Evolutionary conservation across 2,329 filamentous ascomycete genomes (phyloP).

Genomic region (Westerdykella aurantiaca): DNA sequence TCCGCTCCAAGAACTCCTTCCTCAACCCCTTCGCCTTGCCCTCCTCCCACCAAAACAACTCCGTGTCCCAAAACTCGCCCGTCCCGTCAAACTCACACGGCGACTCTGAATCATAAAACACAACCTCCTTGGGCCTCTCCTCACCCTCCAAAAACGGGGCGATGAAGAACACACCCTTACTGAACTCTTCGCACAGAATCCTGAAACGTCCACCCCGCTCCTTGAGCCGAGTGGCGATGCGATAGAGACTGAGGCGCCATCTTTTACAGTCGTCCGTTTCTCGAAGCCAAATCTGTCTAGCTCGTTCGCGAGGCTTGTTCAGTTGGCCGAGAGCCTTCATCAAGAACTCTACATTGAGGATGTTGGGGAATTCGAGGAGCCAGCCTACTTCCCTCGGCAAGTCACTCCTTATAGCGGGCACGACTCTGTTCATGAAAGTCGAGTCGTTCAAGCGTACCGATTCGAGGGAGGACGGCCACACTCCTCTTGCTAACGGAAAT

Average conservation of each 20-base stretch:
- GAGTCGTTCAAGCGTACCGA: constrained; percentile 14
- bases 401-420: neutral
- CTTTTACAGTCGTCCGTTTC: neutral
- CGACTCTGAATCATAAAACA: constrained; percentile 26
- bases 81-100: constrained; percentile 24
- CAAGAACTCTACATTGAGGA: neutral
- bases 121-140: constrained; percentile 20
- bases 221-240: constrained; percentile 18
- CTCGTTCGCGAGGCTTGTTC: neutral
- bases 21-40: too few species aligned
- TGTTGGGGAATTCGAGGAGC: neutral
- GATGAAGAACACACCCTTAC: constrained; percentile 16
- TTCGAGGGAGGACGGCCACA: constrained; percentile 18
- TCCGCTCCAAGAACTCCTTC: too few species aligned
- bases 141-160: constrained; percentile 35
- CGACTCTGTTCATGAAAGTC: too few species aligned
- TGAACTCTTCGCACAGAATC: constrained; percentile 22
- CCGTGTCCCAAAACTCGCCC: neutral
- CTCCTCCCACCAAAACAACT: too few species aligned
- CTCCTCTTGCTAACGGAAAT: constrained; percentile 18
- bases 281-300: neutral
- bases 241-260: constrained; percentile 14
- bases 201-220: constrained; percentile 17
- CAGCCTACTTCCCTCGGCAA: neutral
- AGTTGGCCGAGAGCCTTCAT: neutral